Percentiles rank a stretch among this genome's conserved stretches.
phyloP scores from a whole-genome alignment of 169 alveolate genomes.

The Plasmodium knowlesi region DNA sequence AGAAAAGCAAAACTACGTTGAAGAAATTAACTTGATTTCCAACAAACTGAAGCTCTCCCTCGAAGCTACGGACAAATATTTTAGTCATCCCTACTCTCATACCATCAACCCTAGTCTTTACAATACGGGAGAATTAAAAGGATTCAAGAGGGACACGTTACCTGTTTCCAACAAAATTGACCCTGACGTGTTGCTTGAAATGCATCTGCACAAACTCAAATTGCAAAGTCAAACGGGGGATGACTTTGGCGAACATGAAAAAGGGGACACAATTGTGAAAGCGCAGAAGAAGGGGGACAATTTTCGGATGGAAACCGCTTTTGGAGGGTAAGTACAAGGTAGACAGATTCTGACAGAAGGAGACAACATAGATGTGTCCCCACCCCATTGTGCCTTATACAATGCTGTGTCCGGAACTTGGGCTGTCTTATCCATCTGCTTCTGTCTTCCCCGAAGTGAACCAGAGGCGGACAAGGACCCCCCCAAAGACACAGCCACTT shows the following conservation, averaged over 20 bases:
- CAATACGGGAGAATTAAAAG: not conserved
- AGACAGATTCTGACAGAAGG: not conserved
- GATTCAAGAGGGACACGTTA: not conserved
- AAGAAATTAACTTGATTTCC: conserved; percentile 25
- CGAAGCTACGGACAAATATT: conserved; percentile 28
- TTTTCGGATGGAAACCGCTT: not conserved
- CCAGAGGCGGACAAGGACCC: not conserved
- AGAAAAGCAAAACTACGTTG: conserved; percentile 14
- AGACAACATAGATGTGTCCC: not conserved
- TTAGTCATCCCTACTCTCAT: conserved; percentile 14
- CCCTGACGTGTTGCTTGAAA: conserved; percentile 6
- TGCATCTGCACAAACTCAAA: conserved; percentile 16
- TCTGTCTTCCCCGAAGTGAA: conserved; percentile 7
- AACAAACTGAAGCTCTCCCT: conserved; percentile 25
- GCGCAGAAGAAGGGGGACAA: not conserved
- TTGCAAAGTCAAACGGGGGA: not conserved
- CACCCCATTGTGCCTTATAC: not conserved
- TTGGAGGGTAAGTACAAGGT: not conserved
- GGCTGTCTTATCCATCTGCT: not conserved
- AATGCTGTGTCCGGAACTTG: not conserved
- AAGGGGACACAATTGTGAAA: not conserved
- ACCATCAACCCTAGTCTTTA: conserved; percentile 7
- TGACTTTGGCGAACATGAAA: not conserved
- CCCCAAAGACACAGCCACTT: not conserved
- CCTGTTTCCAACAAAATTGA: not conserved